phyloP scores from a whole-genome alignment of 75 land plant genomes.

The Pinus albicaulis region DNA sequence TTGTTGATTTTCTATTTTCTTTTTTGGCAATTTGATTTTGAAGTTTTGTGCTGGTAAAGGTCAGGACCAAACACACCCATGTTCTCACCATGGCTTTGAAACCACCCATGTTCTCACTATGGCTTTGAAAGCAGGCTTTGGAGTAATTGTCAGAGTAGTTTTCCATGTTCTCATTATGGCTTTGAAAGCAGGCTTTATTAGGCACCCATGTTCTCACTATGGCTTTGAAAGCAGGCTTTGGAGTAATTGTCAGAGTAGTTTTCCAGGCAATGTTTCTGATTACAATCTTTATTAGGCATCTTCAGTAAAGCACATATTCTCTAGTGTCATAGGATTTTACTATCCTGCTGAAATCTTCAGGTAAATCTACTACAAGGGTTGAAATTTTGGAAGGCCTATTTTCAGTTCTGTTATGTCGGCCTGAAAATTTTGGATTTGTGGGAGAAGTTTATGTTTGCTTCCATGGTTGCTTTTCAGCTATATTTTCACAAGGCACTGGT shows the following conservation, averaged over 20 bases:
- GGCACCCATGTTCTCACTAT: too few species aligned
- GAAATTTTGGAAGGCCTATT: neutral
- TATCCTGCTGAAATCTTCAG: neutral
- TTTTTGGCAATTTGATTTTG: too few species aligned
- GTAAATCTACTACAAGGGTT: neutral
- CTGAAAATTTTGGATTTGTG: neutral
- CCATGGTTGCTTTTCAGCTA: neutral
- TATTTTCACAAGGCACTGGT: neutral
- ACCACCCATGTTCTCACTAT: too few species aligned
- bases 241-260: too few species aligned
- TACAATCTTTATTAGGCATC: neutral
- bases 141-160: too few species aligned
- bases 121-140: too few species aligned
- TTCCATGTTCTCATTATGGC: too few species aligned
- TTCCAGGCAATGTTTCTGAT: neutral
- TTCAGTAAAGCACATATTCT: neutral
- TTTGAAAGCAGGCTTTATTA: neutral
- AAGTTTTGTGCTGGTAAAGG: too few species aligned
- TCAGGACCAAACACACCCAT: too few species aligned
- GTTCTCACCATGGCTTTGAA: too few species aligned
- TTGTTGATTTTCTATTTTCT: too few species aligned
- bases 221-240: too few species aligned
- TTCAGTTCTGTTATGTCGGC: neutral
- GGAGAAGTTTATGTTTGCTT: neutral
- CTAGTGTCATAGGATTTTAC: neutral